Percentiles rank a stretch among this genome's conserved stretches.
These are phyloP conservation scores for Phytophthora kernoviae DNA, from an alignment of 352 stramenopile genomes.

Conservation along the genomic window DNA sequence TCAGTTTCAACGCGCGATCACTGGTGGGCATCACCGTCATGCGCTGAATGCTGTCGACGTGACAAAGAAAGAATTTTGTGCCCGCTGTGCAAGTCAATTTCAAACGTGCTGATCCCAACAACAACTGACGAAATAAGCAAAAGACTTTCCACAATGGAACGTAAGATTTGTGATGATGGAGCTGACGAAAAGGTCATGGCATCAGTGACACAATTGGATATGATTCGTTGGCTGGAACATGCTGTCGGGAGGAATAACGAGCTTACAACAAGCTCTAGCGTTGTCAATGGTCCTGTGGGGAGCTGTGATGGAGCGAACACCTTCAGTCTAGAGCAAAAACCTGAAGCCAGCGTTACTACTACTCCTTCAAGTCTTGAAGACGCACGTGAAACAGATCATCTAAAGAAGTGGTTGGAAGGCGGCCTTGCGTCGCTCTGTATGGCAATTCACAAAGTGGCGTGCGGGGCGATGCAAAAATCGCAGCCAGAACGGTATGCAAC, in stretches of 20 bases:
- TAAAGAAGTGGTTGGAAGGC: constrained; percentile 67
- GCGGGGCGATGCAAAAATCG: constrained; percentile 82
- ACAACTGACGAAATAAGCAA: constrained; percentile 59
- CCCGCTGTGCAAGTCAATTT: constrained; percentile 97
- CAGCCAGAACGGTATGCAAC: constrained; percentile 79
- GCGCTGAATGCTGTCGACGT: constrained; percentile 94
- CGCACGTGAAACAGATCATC: constrained; percentile 22
- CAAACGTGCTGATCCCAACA: constrained; percentile 95
- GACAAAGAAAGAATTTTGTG: constrained; percentile 97
- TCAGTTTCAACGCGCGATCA: constrained; percentile 93
- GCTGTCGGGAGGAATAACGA: constrained; percentile 25
- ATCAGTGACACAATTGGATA: constrained; percentile 29
- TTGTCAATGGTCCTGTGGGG: constrained; percentile 18
- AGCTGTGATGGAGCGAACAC: constrained; percentile 23
- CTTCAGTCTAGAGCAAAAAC: constrained; percentile 41
- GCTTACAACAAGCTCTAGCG: background rate
- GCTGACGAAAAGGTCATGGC: constrained; percentile 15
- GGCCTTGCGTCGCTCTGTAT: constrained; percentile 82
- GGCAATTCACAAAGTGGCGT: constrained; percentile 85
- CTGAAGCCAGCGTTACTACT: constrained; percentile 11
- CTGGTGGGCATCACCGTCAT: constrained; percentile 92
- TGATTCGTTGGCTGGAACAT: constrained; percentile 56
- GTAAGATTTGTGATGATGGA: constrained; percentile 20
- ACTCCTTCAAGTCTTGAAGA: constrained; percentile 18
- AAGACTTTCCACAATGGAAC: constrained; percentile 32